Evolutionary conservation across 176 grass and related monocot genomes (phyloP).

Genomic region (Urochloa ruziziensis): DNA sequence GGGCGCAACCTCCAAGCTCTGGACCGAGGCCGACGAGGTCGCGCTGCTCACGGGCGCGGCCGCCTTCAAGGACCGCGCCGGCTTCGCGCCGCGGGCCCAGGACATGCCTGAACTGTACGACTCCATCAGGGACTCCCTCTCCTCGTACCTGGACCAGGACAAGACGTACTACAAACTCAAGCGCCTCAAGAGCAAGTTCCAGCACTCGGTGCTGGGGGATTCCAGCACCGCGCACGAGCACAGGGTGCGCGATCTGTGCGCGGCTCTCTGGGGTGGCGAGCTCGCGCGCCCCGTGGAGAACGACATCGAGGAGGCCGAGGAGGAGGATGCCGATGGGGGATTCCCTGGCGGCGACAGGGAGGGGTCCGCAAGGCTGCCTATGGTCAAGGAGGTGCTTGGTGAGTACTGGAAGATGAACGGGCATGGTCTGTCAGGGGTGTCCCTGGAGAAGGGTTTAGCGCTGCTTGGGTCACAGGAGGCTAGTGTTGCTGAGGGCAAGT

Average conservation of each 20-base stretch:
- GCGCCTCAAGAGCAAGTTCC: slow-evolving; percentile 86
- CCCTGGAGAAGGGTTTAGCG: slow-evolving; percentile 53
- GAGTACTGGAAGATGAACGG: slow-evolving; percentile 65
- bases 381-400: slow-evolving; percentile 54
- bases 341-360: not conserved
- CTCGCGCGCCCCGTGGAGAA: not conserved
- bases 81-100: slow-evolving; percentile 41
- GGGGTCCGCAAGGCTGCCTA: slow-evolving; percentile 13
- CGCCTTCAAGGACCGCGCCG: slow-evolving; percentile 47
- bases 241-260: slow-evolving; percentile 50
- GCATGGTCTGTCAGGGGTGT: slow-evolving; percentile 42
- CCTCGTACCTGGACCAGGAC: slow-evolving; percentile 49
- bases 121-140: slow-evolving; percentile 40
- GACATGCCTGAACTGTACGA: slow-evolving; percentile 53
- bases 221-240: slow-evolving; percentile 48
- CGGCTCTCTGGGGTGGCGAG: slow-evolving; percentile 51
- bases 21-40: slow-evolving; percentile 60
- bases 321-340: not conserved
- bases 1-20: slow-evolving; percentile 46
- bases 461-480: slow-evolving; percentile 23
- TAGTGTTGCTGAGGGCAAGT: slow-evolving; percentile 44
- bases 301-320: not conserved
- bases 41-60: slow-evolving; percentile 56
- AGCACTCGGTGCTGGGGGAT: slow-evolving; percentile 4
- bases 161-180: slow-evolving; percentile 89